Base-by-base conservation (phyloP, 2,329 filamentous ascomycete species). In the Lasiodiplodia citricola region DNA sequence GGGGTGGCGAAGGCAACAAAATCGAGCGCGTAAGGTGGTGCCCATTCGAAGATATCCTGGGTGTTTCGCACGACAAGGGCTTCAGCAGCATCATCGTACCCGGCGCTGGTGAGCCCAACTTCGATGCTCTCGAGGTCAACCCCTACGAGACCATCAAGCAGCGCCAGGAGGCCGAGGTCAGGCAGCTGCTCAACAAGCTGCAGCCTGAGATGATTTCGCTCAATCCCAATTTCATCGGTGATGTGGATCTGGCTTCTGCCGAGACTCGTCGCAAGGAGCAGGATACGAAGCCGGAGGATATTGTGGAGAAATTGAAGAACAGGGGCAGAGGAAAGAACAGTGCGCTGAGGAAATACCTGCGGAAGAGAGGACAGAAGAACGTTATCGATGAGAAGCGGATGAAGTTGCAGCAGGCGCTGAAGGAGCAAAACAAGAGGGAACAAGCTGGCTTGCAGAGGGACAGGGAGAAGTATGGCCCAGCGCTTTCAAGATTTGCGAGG, bases 191-290 rank as follows among this genome's bases (percentile, higher is more conserved):
- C 74, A 97, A 96, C 85, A 99, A 99, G 84, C 86, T 99, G 58
- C 90, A 94, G 75, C 95, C 96, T 3, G 95, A 97, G 77, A 99
- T 98, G 93, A 99, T 99, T 71, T 92, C 93, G 1, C 85, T 99
- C 25, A 91, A 99, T 77, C 95, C 96, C 73, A 92, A 96, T 80
- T 96, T 94, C 77, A 89, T 99, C 74, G 96, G 96, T 67, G 93
- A 90, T 73, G 85, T 99, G 38, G 94, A 99, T 78, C 84, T 94
- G 68, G 88, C 92, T 63, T 93, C 91, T 44, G 89, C 94, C 70
- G 87, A 92, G 82, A 90, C 96, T 83, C 87, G 91, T 60, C 87
- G 89, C 75, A 89, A 89, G 31, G 93, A 96, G 75, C 86, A 96
- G 51, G 95, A 98, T 74, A 86, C 88, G 10, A 90, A 90, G 73